Base-by-base conservation (phyloP, 2,329 filamentous ascomycete species). In the Pseudogymnoascus sp. region DNA sequence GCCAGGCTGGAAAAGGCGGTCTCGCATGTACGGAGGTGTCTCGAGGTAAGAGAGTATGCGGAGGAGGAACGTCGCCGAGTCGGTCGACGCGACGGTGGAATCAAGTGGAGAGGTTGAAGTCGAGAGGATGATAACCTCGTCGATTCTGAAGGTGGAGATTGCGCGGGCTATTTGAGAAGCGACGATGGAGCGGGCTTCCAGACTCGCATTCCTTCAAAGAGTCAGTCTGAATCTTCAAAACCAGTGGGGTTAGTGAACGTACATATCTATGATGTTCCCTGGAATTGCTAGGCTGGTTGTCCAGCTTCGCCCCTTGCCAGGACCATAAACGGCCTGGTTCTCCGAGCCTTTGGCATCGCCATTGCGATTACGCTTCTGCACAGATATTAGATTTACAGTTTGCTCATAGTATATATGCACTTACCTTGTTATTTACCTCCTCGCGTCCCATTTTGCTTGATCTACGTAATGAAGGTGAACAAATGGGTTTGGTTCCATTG, bases 31-130 rank as follows among this genome's bases (percentile, higher is more conserved):
- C 1, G 90, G 89, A 30, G 91, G 91, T 4, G 89, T 89, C 74
- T 96, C 91, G 63, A 95, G 83, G 74, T 92, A 96, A 63, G 84
- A 86, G 6, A 96, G 78, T 6, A 95, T 76, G 70, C 94, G 90
- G 58, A 85, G 81, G 20, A 96, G 79, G 74, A 93, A 95, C 75
- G 92, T 87, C 62, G 86, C 86, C 1, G 90, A 90, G 69, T 94
- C 87, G 12, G 84, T 58, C 28, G 33, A 36, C 79, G 70, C 65
- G 64, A 6, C 61, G 57, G 25, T 69, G 64, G 37, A 65, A 62
- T 35, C 63, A 59, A 68, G 67, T 66, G n/a, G 65, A 57, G 16
- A 65, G 61, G 57, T 66, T 58, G 65, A 64, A 12, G 62, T 72
- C 65, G 93, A 86, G 73, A 89, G 96, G 60, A 96, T 77, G 58